Conservation (phyloP, 2,329 filamentous ascomycete species). For the Colletotrichum paranaense region DNA sequence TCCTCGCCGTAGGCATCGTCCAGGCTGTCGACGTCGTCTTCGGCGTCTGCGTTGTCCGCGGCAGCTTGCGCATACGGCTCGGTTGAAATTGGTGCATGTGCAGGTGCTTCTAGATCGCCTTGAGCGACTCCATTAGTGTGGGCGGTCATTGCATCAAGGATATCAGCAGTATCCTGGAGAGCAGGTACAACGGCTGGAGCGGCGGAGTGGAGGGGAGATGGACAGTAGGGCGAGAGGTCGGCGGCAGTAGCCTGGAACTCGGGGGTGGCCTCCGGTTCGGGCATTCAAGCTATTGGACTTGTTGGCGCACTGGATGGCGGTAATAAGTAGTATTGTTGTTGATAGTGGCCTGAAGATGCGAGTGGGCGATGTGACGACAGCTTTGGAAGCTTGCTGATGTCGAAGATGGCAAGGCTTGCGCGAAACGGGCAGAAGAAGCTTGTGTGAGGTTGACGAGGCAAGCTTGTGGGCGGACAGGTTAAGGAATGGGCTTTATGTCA, state of each 20-base stretch:
- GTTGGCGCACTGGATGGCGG: slow-evolving; percentile 6
- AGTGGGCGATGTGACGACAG: neutral
- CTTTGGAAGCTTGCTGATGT: neutral
- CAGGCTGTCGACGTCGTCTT: slow-evolving; percentile 55
- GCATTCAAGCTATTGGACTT: slow-evolving; percentile 51
- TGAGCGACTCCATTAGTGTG: slow-evolving; percentile 40
- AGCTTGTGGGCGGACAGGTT: neutral
- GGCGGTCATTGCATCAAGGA: slow-evolving; percentile 56
- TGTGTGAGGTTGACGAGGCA: neutral
- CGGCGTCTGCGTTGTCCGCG: slow-evolving; percentile 40
- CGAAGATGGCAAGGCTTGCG: slow-evolving; percentile 12
- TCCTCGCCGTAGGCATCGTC: slow-evolving; percentile 60
- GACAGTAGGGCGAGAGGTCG: slow-evolving; percentile 64
- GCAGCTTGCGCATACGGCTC: neutral
- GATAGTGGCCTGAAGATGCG: neutral
- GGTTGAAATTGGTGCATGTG: slow-evolving; percentile 44
- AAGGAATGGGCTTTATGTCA: slow-evolving; percentile 28
- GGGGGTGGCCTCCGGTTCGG: slow-evolving; percentile 47
- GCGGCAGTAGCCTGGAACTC: slow-evolving; percentile 65
- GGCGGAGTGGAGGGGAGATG: slow-evolving; percentile 58
- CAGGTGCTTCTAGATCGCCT: slow-evolving; percentile 39
- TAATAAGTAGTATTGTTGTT: neutral
- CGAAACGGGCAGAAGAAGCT: slow-evolving; percentile 10
- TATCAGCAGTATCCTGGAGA: slow-evolving; percentile 65
- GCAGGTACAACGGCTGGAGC: slow-evolving; percentile 59